These are phyloP conservation scores for Neostapfia colusana DNA, from an alignment of 176 grass and related monocot species.

Conservation along the genomic window DNA sequence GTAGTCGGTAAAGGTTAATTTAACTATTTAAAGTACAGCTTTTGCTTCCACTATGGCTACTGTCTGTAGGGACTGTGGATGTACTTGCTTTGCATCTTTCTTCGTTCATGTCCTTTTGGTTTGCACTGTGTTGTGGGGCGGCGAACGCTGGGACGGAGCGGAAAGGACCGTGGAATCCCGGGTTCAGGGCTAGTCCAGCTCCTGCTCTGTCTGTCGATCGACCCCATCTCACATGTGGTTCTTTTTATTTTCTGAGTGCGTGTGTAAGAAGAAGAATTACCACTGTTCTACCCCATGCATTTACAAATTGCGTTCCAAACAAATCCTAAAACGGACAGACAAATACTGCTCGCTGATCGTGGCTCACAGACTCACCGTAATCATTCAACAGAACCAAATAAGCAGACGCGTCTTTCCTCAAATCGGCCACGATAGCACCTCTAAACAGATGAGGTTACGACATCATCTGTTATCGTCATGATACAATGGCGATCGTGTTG, in stretches of 20 bases:
- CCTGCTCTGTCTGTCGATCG: not conserved
- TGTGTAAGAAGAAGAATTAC: not conserved
- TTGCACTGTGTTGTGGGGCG: not conserved
- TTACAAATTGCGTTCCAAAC: not conserved
- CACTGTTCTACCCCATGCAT: not conserved
- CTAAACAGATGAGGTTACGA: not conserved
- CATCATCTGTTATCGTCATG: not conserved
- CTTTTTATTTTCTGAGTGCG: no score
- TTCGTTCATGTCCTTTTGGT: not conserved
- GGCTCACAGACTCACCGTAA: not conserved
- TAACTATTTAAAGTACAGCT: not conserved
- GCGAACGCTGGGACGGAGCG: not conserved
- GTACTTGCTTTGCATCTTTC: not conserved
- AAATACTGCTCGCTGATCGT: not conserved
- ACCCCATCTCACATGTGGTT: not conserved
- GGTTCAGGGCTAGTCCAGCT: not conserved
- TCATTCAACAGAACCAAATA: not conserved
- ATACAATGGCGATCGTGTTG: not conserved
- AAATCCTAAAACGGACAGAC: not conserved
- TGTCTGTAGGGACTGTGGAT: not conserved
- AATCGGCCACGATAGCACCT: not conserved
- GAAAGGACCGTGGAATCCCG: not conserved
- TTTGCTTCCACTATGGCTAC: constrained; percentile 15
- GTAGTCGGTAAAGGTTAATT: not conserved
- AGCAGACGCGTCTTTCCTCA: not conserved